Evolutionary conservation across 2,329 filamentous ascomycete species (phyloP), one percentile per base, ranked within the genome.

Genomic region (Torrubiella hemipterigena): DNA sequence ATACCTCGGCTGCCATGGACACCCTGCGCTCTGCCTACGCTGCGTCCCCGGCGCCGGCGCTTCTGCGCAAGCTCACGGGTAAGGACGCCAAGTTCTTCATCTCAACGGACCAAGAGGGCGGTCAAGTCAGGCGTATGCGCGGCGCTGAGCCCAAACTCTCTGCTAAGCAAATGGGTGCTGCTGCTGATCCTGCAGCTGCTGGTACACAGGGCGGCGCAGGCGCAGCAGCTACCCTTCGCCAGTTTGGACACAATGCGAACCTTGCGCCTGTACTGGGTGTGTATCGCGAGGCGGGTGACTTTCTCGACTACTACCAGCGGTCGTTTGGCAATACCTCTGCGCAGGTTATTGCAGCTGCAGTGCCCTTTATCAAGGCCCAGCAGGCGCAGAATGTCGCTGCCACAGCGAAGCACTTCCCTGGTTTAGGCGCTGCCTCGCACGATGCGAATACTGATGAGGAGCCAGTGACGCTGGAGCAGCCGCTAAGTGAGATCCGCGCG

Each of bases 191-290:
- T 24, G 17, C 29, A 6, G 17, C 16, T 10, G 33, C 33, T 4
- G 36, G 36, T n/a, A 27, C n/a, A 12, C 16, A 33, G 30, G 33
- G 32, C 5, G 36, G 36, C 15, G 21, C 18, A 7, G 32, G 30
- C 27, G 36, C 36, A 6, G 29, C 30, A 3, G n/a, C 30, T 11
- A 28, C 21, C 5, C 25, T 38, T 5, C 31, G 31, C 15, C 25
- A 15, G 7, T 38, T 36, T 4, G 65, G 77, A 36, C 40, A 78
- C 10, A 73, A 73, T 24, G 32, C 30, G 2, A 4, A 14, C 3
- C 28, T 39, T 12, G 37, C 37, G 17, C 34, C 34, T 3, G 34
- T 37, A 4, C 19, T 37, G 22, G 37, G 30, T 12, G 28, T 38
- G 6, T 38, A 31, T 19, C 33, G 37, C 18, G 20, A 38, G 21